Base-by-base conservation (phyloP, 2,329 filamentous ascomycete species). In the Microdochium paspali region DNA sequence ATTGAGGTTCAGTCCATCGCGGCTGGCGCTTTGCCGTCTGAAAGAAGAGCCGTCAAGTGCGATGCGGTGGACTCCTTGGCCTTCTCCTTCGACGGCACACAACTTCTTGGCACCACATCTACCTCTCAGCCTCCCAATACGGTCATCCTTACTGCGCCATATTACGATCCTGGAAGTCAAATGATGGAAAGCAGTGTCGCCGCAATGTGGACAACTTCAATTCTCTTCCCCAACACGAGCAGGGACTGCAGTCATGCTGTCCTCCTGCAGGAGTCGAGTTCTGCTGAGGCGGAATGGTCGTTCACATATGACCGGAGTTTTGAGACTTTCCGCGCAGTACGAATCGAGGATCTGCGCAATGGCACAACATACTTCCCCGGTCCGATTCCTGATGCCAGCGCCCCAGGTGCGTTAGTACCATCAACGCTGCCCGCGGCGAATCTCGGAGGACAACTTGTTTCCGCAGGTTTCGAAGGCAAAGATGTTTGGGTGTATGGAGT, bases 1-100 rank as follows among this genome's bases (percentile, higher is more conserved):
- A 90, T 95, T 52, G 90, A 95, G 63, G 86, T 95, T 0, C 82
- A 87, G 24, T 86, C 88, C 4, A 69, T 95, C 32, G 79, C 79
- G 44, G 72, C 82, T 2, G 77, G 73, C 46, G 80, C 79, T 24
- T 58, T 84, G 24, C 65, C 77, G 12, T 85, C 79, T 0, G 84
- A 90, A 54, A 76, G 84, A 56, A 76, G 87, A 54, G 79, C 86
- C 10, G 86, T 91, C 49, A 88, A 90, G 58, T 91, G 87, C 58
- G 82, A 87, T 58, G 77, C 76, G 2, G 84, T 90, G 4, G 87
- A 91, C 59, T 73, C 80, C 2, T 66, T 93, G 44, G 75, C 80
- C 3, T 93, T 93, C 60, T 90, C 87, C 0, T 77, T 77, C 46
- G 86, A 91, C 61, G 86, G 87, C 3, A 85, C 84, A 1, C 85